These are phyloP conservation scores for Aechmea fasciata DNA, from an alignment of 176 grass and related monocot species.

Conservation along the genomic window DNA sequence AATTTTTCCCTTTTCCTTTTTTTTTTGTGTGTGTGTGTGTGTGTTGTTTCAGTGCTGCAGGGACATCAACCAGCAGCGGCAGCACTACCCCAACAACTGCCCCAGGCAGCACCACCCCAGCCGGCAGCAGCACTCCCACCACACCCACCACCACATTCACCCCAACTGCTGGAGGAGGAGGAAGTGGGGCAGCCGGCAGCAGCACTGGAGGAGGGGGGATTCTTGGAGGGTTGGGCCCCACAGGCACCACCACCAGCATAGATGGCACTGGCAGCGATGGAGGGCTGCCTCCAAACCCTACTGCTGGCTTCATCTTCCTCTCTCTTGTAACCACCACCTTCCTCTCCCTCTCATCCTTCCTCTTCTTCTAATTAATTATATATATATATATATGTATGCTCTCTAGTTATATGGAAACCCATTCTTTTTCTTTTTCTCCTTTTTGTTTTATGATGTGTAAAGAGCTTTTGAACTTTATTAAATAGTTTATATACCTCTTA, in stretches of 20 bases:
- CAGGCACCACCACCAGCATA: neutral
- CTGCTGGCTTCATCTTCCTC: neutral
- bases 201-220: neutral
- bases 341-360: no score
- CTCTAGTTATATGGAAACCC: no score
- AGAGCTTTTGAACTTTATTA: no score
- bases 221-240: neutral
- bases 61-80: neutral
- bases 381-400: no score
- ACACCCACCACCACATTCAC: slow-evolving; percentile 8
- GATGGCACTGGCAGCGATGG: neutral
- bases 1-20: neutral
- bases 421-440: no score
- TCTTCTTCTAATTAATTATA: no score
- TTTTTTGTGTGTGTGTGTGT: neutral
- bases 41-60: slow-evolving; percentile 8
- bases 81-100: neutral
- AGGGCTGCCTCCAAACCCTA: neutral
- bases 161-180: neutral
- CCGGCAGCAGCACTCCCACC: slow-evolving; percentile 3
- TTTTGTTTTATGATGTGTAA: no score
- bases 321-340: no score
- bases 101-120: neutral
- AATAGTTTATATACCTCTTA: no score
- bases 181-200: neutral